Evolutionary conservation across 148 eudicot genomes (phyloP).

Genomic region (Nyssa sinensis): DNA sequence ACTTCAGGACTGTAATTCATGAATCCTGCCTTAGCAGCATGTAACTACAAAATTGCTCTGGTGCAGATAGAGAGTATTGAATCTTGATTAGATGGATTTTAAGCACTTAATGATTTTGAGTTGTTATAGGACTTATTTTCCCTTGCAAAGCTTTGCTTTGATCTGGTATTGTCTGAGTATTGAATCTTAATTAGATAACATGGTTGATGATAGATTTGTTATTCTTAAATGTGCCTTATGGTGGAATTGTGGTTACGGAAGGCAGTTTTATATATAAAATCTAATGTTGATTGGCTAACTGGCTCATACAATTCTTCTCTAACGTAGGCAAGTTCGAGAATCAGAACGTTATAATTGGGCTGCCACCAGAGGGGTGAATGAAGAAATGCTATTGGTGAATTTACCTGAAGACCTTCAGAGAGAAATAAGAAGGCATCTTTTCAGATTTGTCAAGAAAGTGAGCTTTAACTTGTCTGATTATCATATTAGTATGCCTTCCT

Average conservation of each 20-base stretch:
- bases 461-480: conserved; percentile 9
- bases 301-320: conserved; percentile 4
- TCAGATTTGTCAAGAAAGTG: conserved; percentile 55
- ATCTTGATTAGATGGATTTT: neutral
- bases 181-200: too few relatives aligned
- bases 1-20: too few relatives aligned
- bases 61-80: neutral
- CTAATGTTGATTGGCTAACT: neutral
- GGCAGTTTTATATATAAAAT: neutral
- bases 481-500: neutral
- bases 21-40: neutral
- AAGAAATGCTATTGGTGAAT: conserved; percentile 67
- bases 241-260: neutral
- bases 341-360: conserved; percentile 79
- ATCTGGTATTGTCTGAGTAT: too few relatives aligned
- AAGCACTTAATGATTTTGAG: neutral
- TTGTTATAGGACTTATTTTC: too few relatives aligned
- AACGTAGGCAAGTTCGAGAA: conserved; percentile 65
- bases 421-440: conserved; percentile 72
- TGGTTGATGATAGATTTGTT: too few relatives aligned
- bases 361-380: conserved; percentile 78
- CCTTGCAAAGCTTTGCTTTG: too few relatives aligned
- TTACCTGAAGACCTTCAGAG: conserved; percentile 85
- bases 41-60: neutral
- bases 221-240: neutral